Evolutionary conservation across 2,329 filamentous ascomycete genomes (phyloP).

Genomic region (Parastagonospora avenae): DNA sequence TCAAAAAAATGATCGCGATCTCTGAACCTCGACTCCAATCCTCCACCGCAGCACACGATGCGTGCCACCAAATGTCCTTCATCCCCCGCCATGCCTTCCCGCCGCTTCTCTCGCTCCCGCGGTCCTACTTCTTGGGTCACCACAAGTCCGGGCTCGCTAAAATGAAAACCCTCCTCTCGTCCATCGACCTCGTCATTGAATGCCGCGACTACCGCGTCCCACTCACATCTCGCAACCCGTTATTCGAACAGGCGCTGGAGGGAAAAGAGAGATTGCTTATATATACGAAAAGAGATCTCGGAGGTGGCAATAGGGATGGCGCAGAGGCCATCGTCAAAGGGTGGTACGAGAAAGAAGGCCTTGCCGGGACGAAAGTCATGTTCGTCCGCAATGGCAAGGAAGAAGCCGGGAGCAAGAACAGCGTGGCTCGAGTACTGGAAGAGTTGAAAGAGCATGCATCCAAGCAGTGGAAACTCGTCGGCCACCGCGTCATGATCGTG

Average conservation of each 20-base stretch:
- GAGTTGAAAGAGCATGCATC: slow-evolving; percentile 59
- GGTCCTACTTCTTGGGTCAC: slow-evolving; percentile 94
- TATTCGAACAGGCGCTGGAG: slow-evolving; percentile 79
- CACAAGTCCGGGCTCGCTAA: slow-evolving; percentile 80
- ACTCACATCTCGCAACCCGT: slow-evolving; percentile 84
- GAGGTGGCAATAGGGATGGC: slow-evolving; percentile 31
- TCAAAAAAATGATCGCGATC: background rate
- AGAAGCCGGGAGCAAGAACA: slow-evolving; percentile 21
- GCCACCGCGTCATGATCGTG: slow-evolving; percentile 84
- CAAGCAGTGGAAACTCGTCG: slow-evolving; percentile 67
- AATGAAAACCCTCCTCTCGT: slow-evolving; percentile 80
- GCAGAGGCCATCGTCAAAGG: slow-evolving; percentile 57
- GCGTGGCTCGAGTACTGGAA: slow-evolving; percentile 50
- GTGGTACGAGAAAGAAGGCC: slow-evolving; percentile 52
- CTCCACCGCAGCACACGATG: background rate
- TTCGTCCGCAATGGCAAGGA: slow-evolving; percentile 54
- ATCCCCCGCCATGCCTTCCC: slow-evolving; percentile 68
- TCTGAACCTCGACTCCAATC: background rate
- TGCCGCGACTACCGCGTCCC: slow-evolving; percentile 93
- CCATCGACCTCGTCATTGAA: slow-evolving; percentile 88
- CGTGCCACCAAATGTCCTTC: slow-evolving; percentile 16
- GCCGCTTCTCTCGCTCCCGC: slow-evolving; percentile 73
- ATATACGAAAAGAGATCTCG: slow-evolving; percentile 82
- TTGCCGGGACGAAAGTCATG: slow-evolving; percentile 54
- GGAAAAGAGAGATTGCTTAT: slow-evolving; percentile 78